Base-by-base conservation (phyloP, 2,329 filamentous ascomycete species). In the Polychaeton citri region DNA sequence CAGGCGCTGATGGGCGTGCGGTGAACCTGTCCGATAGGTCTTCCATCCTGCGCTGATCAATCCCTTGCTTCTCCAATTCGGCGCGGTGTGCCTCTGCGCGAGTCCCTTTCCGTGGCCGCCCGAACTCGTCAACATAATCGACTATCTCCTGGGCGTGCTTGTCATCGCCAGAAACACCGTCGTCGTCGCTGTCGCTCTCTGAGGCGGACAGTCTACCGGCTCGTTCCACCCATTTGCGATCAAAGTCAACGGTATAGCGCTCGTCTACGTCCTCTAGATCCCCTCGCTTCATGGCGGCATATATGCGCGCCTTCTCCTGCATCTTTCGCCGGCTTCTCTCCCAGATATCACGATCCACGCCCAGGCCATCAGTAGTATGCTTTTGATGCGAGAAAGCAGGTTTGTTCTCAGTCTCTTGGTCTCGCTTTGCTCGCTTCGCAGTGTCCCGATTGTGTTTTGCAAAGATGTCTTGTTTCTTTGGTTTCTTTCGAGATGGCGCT, bases 71-170 rank as follows among this genome's bases (percentile, higher is more conserved):
- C 15, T 61, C 68, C 26, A 68, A 71, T 45, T 80, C 71, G 46
- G 81, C 69, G 5, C 70, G 70, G 28, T 74, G 71, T 12, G 73
- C 76, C 43, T 90, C 74, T 4, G 76, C 71, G 33, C 72, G 71
- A 0, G 83, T 88, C 13, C 80, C 82, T 30, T 65, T 74, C 3
- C 87, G 69, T 10, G 78, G 71, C n/a, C 90, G 79, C 2, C 90
- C 90, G 53, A 92, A 94, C 52, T 96, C 90, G 58, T 98, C 90
- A 35, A 80, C 72, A 54, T 84, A 92, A 46, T 95, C 87, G 4
- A 96, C 65, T n/a, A 82, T 58, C 36, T 86, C 79, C 31, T 65
- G 60, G 30, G 64, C 63, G 45, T 47, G 62, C 15, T 50, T 50
- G 6, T 46, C 58, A 2, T 62, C 61, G 2, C 60, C 59, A 1